Percentiles rank a stretch among this genome's conserved stretches.
These are phyloP conservation scores for Bipolaris bicolor DNA, from an alignment of 2,329 filamentous ascomycete genomes.

Conservation along the genomic window DNA sequence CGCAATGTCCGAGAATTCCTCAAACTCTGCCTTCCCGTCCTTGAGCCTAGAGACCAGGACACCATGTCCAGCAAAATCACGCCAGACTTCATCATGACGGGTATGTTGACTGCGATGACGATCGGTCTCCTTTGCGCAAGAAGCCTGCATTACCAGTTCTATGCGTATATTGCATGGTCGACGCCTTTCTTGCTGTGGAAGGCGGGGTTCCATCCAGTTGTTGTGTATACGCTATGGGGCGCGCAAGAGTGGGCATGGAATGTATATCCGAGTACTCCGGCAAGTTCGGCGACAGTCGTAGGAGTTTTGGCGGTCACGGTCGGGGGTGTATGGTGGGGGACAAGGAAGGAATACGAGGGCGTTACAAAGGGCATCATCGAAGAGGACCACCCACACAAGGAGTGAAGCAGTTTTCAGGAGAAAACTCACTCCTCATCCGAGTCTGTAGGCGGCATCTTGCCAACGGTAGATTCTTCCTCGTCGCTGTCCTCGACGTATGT, in stretches of 20 bases:
- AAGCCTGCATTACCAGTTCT: constrained; percentile 95
- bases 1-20: constrained; percentile 64
- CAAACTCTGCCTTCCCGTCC: constrained; percentile 52
- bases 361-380: constrained; percentile 36
- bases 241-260: constrained; percentile 95
- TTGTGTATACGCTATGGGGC: constrained; percentile 73
- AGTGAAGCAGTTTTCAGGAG: constrained; percentile 24
- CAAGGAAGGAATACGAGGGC: constrained; percentile 53
- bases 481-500: constrained; percentile 68
- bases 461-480: constrained; percentile 78
- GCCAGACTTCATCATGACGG: constrained; percentile 75
- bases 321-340: constrained; percentile 65
- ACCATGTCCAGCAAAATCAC: constrained; percentile 66
- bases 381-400: constrained; percentile 40
- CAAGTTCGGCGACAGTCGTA: constrained; percentile 72
- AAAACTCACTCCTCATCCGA: constrained; percentile 66
- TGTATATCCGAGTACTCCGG: constrained; percentile 79
- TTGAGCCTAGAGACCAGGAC: constrained; percentile 57
- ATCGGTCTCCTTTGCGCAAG: constrained; percentile 86
- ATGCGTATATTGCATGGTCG: constrained; percentile 87
- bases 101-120: constrained; percentile 75
- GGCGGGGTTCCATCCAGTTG: constrained; percentile 69
- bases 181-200: constrained; percentile 88
- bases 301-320: constrained; percentile 72
- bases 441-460: constrained; percentile 83